These are phyloP conservation scores for Lotus japonicus DNA, from an alignment of 306 rosid genomes.

Conservation along the genomic window DNA sequence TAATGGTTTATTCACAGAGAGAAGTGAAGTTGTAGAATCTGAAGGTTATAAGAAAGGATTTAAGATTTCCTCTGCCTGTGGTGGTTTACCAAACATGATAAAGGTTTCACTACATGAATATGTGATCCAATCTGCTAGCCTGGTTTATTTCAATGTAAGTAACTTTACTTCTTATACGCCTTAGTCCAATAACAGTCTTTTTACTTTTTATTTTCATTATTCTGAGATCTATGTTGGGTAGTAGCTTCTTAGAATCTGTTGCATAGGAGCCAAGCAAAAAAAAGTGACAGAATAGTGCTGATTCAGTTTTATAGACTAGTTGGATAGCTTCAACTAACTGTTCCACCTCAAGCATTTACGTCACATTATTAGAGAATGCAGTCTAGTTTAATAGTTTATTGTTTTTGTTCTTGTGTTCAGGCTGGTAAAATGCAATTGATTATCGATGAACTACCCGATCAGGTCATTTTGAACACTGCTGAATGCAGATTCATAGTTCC, in stretches of 20 bases:
- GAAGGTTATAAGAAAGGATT: slow-evolving; percentile 21
- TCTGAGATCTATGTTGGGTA: neutral
- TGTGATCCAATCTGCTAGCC: slow-evolving; percentile 60
- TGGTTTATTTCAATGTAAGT: slow-evolving; percentile 58
- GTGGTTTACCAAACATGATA: slow-evolving; percentile 57
- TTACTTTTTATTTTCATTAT: neutral
- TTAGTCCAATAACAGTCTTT: neutral
- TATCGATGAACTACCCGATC: slow-evolving; percentile 42
- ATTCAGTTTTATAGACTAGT: neutral
- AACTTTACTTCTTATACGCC: neutral
- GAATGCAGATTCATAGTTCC: slow-evolving; percentile 77
- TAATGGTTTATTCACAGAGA: slow-evolving; percentile 51
- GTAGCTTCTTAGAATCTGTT: neutral
- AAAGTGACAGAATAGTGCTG: neutral
- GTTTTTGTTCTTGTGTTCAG: slow-evolving; percentile 13
- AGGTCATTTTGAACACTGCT: slow-evolving; percentile 54
- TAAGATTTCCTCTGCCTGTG: slow-evolving; percentile 31
- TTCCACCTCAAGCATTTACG: neutral
- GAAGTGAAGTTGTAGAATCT: slow-evolving; percentile 22
- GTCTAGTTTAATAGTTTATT: neutral
- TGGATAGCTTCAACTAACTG: neutral
- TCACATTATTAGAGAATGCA: neutral
- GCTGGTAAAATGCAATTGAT: slow-evolving; percentile 55
- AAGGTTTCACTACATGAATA: slow-evolving; percentile 67
- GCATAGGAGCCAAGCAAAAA: neutral